Conservation (phyloP, 2,329 filamentous ascomycete species). For the Rutstroemia sp. region DNA sequence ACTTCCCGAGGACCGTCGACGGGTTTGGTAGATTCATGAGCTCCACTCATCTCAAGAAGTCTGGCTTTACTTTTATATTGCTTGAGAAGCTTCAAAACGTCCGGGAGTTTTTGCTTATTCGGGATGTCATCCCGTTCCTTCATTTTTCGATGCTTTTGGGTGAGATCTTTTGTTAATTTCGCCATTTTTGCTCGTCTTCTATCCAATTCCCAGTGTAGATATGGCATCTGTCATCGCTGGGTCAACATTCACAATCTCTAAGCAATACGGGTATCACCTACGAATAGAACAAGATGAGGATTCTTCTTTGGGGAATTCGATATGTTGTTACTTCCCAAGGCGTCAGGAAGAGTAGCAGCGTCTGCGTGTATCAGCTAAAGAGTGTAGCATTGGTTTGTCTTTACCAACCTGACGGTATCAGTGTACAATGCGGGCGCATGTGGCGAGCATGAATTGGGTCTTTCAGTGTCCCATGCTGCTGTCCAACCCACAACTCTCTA, state of each 20-base stretch:
- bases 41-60: no score
- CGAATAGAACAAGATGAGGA: slow-evolving; percentile 15
- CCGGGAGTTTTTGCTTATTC: not conserved
- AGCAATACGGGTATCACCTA: slow-evolving; percentile 6
- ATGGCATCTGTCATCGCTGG: not conserved
- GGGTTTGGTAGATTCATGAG: no score
- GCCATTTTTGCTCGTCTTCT: slow-evolving; percentile 10
- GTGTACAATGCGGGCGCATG: slow-evolving; percentile 14
- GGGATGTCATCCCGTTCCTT: not conserved
- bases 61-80: no score
- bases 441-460: slow-evolving; percentile 20
- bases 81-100: no score
- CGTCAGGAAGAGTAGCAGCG: not conserved
- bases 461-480: slow-evolving; percentile 14
- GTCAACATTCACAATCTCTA: not conserved
- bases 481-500: slow-evolving; percentile 17
- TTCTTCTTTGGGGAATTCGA: not conserved
- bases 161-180: slow-evolving; percentile 14
- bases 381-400: not conserved
- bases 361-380: no score
- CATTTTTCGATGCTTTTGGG: not conserved
- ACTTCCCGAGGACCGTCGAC: not conserved
- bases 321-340: not conserved
- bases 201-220: slow-evolving; percentile 26
- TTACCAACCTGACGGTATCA: slow-evolving; percentile 10